Base-by-base conservation (phyloP, 192 early-diverging fungal genomes). In the Funneliformis geosporum region DNA sequence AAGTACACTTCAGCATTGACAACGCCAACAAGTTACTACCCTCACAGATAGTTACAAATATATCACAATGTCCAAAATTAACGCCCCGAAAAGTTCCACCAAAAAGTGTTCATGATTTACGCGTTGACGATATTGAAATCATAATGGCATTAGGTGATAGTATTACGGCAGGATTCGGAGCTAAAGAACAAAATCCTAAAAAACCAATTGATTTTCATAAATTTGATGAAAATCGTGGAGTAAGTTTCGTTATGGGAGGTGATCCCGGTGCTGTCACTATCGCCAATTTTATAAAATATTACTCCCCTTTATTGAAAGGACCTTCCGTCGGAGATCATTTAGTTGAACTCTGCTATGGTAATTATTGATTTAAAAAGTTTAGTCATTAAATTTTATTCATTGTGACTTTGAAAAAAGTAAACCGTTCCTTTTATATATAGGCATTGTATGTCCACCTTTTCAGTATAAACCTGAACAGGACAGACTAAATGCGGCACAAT, bases 81-180 rank as follows among this genome's bases (percentile, higher is more conserved):
- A 46, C 84, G 14, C 82, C 84, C 5, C 83, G 89, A 11, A 23
- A n/a, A 10, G 44, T 77, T 43, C 73, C 65, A 9, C 76, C 87
- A n/a, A 81, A 74, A 44, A 79, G 60, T 64, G 81, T 90, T 23
- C 83, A 85, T 62, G 89, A 90, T 75, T 81, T 88, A 46, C 79
- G 89, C 59, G 68, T 83, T 55, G 90, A 91, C 59, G 88, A 91
- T 80, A 86, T 91, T 70, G 85, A 81, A 46, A 80, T 88, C n/a
- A 72, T 90, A 42, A 86, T 82, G 28, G 87, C 86, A 14, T 79
- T 91, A 27, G 90, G 90, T 18, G 90, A 91, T 68, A 88, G 85
- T 69, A 89, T 89, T 47, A 89, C 88, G 21, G 88, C 90, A 55
- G 90, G 79, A 18, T 89, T 88, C 75, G 84, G 62, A 4, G 83